Percentiles rank a stretch among this genome's conserved stretches.
Conservation (phyloP, 2,329 filamentous ascomycete species). For the Calonectria pteridis region DNA sequence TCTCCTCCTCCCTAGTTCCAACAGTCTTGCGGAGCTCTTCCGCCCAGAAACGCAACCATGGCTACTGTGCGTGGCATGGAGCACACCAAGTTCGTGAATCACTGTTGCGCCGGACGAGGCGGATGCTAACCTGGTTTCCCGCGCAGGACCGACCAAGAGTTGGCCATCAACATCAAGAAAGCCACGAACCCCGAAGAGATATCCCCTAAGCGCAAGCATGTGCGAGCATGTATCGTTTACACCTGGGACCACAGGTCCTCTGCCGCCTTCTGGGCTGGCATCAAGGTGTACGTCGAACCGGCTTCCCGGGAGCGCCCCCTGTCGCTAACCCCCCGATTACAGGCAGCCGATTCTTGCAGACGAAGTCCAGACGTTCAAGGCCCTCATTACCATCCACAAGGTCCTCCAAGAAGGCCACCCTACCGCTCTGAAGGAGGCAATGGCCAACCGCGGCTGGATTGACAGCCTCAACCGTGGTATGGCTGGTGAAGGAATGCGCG, state of each 20-base stretch:
- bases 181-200: conserved; percentile 77
- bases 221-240: conserved; percentile 97
- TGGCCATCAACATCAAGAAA: conserved; percentile 78
- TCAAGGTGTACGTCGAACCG: conserved; percentile 86
- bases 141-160: conserved; percentile 74
- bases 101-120: conserved; percentile 15
- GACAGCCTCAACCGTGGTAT: conserved; percentile 91
- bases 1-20: not conserved
- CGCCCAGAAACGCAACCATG: conserved; percentile 42
- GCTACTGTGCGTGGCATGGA: conserved; percentile 50
- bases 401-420: conserved; percentile 97
- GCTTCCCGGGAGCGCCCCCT: conserved; percentile 11
- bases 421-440: conserved; percentile 86
- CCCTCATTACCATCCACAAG: conserved; percentile 96
- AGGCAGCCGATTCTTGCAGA: conserved; percentile 98
- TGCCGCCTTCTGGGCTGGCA: conserved; percentile 94
- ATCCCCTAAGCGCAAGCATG: conserved; percentile 87
- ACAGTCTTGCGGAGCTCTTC: conserved; percentile 32
- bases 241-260: conserved; percentile 99
- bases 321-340: conserved; percentile 27
- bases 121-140: conserved; percentile 31
- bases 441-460: conserved; percentile 90
- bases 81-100: conserved; percentile 51
- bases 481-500: conserved; percentile 85
- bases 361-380: conserved; percentile 99